Evolutionary conservation across 352 stramenopile genomes (phyloP), one percentile per base, ranked within the genome.

Genomic region (Globisporangium acanthophoron): DNA sequence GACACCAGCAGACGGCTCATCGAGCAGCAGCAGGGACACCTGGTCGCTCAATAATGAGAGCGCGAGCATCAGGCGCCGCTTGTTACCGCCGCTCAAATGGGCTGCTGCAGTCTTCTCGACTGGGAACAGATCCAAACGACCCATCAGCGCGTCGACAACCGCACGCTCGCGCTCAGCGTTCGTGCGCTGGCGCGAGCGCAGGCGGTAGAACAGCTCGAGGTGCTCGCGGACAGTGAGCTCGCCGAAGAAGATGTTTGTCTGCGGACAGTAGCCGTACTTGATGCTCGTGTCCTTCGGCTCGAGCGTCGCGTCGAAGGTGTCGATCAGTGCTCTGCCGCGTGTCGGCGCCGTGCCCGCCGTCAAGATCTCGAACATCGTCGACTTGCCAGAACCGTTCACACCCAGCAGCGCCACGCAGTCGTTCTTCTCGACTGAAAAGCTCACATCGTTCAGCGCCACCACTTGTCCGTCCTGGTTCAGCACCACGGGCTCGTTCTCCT

Each of bases 371-470:
- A 99, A 98, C 50, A 96, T 97, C 3, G 97, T 99, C 18, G 96
- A 98, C 68, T 99, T 98, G n/a, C 94, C 93, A 16, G 92, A 94
- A 3, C 94, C 96, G 67, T 98, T 98, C 46, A 97, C 86, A 3
- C 96, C 95, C 15, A 98, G 67, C 4, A 98, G 61, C 1, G 92
- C 94, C 18, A 98, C 90, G 53, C 93, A 93, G 60, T 98, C 86
- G 20, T 92, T 85, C 29, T 77, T 73, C 41, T 90, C 74, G 4
- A 98, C 90, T 0, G 73, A 71, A 45, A 97, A 88, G 58, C 74
- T 91, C 8, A 97, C 73, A 45, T 91, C 69, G 37, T 88, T 60
- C 12, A 92, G 49, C 3, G 84, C 84, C 11, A 92, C 72, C 8
- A 92, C 80, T 52, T 90, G 78, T 1, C 76, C 70, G 21, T 65